Conservation (phyloP, 306 rosid genomes). For the Malus asiatica region DNA sequence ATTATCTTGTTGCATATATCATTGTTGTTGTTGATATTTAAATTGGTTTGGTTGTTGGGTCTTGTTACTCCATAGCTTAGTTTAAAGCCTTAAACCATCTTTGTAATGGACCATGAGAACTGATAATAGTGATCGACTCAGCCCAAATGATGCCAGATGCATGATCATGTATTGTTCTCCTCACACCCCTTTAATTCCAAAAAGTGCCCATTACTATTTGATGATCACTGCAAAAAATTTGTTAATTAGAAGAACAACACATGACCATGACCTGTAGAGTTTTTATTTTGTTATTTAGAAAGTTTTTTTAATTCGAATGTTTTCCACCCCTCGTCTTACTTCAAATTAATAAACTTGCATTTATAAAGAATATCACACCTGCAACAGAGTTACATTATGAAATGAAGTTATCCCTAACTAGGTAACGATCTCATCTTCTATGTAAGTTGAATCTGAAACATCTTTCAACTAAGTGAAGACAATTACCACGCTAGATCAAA, state of each 20-base stretch:
- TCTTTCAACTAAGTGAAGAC: neutral
- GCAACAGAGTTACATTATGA: neutral
- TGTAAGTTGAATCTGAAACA: neutral
- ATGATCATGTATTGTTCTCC: neutral
- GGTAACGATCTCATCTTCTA: neutral
- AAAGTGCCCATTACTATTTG: neutral
- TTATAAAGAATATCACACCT: neutral
- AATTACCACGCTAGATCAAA: neutral
- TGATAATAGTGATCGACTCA: neutral
- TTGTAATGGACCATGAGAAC: neutral
- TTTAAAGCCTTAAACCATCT: neutral
- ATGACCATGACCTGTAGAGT: no score
- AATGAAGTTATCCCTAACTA: neutral
- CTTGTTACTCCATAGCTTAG: neutral
- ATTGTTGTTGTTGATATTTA: no score
- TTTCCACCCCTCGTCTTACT: no score
- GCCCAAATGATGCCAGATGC: neutral
- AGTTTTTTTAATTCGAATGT: no score
- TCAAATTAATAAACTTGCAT: no score
- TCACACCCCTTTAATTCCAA: neutral
- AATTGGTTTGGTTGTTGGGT: neutral
- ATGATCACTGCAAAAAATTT: neutral
- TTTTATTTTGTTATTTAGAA: no score
- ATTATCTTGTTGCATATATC: neutral
- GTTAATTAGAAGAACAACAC: no score